phyloP scores from a whole-genome alignment of 345 rosid species.

The Populus euphratica region DNA sequence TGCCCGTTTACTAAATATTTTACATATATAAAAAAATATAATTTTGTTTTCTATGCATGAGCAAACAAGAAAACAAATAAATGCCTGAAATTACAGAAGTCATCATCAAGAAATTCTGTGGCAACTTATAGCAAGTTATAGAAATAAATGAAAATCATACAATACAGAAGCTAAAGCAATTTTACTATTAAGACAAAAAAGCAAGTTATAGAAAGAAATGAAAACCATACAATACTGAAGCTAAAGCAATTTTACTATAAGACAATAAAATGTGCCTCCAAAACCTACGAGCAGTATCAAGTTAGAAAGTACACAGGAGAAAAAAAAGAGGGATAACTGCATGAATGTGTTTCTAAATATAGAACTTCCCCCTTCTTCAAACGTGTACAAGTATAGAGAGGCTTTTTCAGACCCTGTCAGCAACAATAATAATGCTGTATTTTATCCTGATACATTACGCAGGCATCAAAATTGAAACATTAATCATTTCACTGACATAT shows the following conservation, averaged over 20 bases:
- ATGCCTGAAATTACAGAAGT: no score
- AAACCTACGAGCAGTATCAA: not conserved
- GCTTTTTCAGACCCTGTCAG: conserved; percentile 95
- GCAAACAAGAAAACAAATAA: no score
- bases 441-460: conserved; percentile 63
- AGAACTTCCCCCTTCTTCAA: conserved; percentile 97
- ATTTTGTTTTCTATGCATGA: no score
- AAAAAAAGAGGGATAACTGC: conserved; percentile 54
- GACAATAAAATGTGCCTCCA: not conserved
- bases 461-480: conserved; percentile 10
- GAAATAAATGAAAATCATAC: not conserved
- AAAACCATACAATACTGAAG: no score
- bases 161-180: not conserved
- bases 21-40: no score
- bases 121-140: no score
- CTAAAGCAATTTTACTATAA: no score
- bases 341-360: conserved; percentile 88
- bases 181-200: not conserved
- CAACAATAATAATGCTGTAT: conserved; percentile 90
- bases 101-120: no score
- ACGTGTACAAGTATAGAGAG: conserved; percentile 91
- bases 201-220: no score
- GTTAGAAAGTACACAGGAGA: not conserved
- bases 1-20: not conserved
- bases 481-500: not conserved